Base-by-base conservation (phyloP, 75 land plant species). In the Cupressus sempervirens region DNA sequence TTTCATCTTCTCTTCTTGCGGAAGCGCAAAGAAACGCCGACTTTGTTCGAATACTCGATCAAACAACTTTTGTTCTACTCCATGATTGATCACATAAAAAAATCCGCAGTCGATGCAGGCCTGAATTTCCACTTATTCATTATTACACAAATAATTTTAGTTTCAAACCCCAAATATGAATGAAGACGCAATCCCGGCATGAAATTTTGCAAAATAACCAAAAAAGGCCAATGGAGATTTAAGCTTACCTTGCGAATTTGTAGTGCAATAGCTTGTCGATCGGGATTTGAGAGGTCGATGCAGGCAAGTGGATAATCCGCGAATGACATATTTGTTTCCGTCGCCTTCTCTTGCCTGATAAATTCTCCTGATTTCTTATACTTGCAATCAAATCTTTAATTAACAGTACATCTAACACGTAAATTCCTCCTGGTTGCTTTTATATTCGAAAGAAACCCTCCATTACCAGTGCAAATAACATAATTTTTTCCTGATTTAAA, bases 1-100 rank as follows among this genome's bases (percentile, higher is more conserved):
- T 85, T 91, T 92, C 90, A 89, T 89, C 92, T 94, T 97, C 83
- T 96, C 93, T 35, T 88, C 88, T 13, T 92, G 16, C 16, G 95
- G 92, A 12, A 97, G 90, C 0, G 90, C 32, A 83, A 96, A 95
- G 80, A 97, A 95, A 18, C 85, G 88, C 84, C 67, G 89, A 88
- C 93, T 96, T 86, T 94, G 92, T 1, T 84, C 87, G 82, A 97
- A 93, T 26, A 96, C 95, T 58, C 85, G 62, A 1, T 87, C 82
- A n/a, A 96, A 34, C 52, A 92, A 46, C 29, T 87, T 87, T 40
- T 84, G 85, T 13, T 89, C 92, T 52, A 97, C 88, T 6, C 98
- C 98, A 91, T 96, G 98, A 88, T 97, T 96, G 7, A 93, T 85
- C 1, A 96, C 83, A 84, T 97, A 94, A 85, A 96, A 97, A 89